Conservation (phyloP, 2,329 filamentous ascomycete genomes). For the Sporothrix humicola region DNA sequence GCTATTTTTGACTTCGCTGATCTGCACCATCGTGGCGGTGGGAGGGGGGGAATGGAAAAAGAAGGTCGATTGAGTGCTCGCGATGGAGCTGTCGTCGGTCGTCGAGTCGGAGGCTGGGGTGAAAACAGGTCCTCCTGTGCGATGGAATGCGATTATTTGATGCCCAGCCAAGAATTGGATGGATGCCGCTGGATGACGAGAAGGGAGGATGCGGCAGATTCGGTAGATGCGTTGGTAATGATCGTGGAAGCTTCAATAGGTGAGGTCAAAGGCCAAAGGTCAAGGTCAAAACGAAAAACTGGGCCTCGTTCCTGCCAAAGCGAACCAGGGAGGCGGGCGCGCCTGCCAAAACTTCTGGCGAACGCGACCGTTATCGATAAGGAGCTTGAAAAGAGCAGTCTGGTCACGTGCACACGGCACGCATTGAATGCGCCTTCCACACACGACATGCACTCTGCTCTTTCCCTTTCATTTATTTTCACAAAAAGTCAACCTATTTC, state of each 20-base stretch:
- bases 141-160: neutral
- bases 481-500: neutral
- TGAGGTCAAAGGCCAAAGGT: neutral
- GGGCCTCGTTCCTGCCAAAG: neutral
- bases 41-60: neutral
- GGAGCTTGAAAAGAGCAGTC: neutral
- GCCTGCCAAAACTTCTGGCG: conserved; percentile 33
- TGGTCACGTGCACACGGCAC: conserved; percentile 25
- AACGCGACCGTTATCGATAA: conserved; percentile 38
- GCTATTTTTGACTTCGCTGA: conserved; percentile 93
- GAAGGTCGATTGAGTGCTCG: neutral
- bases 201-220: neutral
- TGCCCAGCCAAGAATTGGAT: neutral
- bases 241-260: neutral
- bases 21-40: conserved; percentile 75
- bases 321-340: conserved; percentile 33
- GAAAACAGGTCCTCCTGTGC: neutral
- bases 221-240: no score
- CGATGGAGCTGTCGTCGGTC: neutral
- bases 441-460: neutral
- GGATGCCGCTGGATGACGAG: conserved; percentile 1
- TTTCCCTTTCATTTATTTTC: neutral
- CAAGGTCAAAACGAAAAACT: conserved; percentile 11
- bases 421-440: neutral
- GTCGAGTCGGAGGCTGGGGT: neutral